Base-by-base conservation (phyloP, 1,139 yeast species). In the Blastobotrys petasosporus region DNA sequence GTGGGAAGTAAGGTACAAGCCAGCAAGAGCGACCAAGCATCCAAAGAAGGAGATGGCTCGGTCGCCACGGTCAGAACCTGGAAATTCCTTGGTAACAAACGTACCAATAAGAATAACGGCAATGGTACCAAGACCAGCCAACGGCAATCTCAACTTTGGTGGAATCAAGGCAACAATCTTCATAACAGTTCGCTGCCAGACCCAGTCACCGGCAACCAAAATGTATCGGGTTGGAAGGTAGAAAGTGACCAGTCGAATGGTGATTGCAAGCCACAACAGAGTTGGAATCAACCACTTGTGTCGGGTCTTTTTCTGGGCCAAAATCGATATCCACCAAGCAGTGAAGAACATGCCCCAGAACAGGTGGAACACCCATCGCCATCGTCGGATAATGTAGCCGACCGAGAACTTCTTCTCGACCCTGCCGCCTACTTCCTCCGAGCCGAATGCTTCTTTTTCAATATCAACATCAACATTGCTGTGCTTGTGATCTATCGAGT, bases 241-340 rank as follows among this genome's bases (percentile, higher is more conserved):
- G 67, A 77, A 75, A 11, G 82, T 72, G 52, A 79, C 70, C 49
- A 79, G 64, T 39, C 85, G 69, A 15, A 74, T 68, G 76, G 77
- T 75, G 41, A 78, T 64, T 65, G 70, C 67, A 34, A 75, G 68
- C 76, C 79, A 79, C 39, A 79, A 58, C 33, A 78, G 61, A 4
- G 84, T 79, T 31, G 85, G 85, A 56, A 80, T 77, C 57, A 80
- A 73, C 85, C 85, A 80, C 54, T 73, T 58, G 55, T 63, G 76
- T 54, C 84, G 69, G 44, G 74, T 76, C 53, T 70, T 70, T 4
- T 71, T 61, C 59, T 79, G 85, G 47, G 72, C 74, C 28, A 80
- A 48, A 45, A 80, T 76, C 11, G 82, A 74, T 33, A 79, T 60
- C 84, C 84, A 80, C 85, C 85, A 80, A 3, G 80, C 73, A 4